Evolutionary conservation across 257 asterid species (phyloP).

Genomic region (Rhazya stricta): DNA sequence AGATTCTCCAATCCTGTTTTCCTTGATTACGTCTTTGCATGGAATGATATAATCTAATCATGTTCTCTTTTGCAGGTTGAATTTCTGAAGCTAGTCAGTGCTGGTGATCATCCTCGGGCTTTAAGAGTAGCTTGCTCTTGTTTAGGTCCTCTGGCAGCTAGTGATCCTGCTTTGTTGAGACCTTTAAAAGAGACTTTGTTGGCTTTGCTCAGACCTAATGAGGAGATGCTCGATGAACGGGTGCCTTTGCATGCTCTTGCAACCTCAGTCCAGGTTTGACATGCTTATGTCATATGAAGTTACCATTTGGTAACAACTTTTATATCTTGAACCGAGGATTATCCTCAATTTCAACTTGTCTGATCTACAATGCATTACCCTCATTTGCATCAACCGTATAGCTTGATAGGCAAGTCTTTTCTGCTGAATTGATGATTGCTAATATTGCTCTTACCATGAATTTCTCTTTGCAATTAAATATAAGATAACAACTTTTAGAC

Average conservation of each 20-base stretch:
- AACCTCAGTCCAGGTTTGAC: conserved; percentile 81
- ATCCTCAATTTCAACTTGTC: background rate
- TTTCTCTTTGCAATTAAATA: background rate
- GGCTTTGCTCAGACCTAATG: conserved; percentile 69
- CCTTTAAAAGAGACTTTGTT: conserved; percentile 86
- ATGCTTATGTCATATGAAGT: background rate
- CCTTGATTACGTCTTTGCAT: background rate
- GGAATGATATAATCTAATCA: background rate
- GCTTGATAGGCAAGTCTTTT: background rate
- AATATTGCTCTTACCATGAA: background rate
- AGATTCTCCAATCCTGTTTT: background rate
- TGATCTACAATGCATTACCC: background rate
- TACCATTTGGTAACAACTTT: background rate
- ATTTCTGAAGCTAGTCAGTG: conserved; percentile 64
- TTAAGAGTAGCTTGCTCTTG: conserved; percentile 74
- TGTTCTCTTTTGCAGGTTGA: conserved; percentile 54
- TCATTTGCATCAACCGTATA: background rate
- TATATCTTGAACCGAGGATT: background rate
- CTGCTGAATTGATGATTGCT: background rate
- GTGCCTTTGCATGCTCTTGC: conserved; percentile 77
- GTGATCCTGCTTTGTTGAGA: conserved; percentile 61
- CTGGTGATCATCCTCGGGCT: conserved; percentile 79
- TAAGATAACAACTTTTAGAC: background rate
- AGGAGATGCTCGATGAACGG: conserved; percentile 52
- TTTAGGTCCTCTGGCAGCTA: conserved; percentile 95